Percentiles rank a stretch among this genome's conserved stretches.
phyloP scores from a whole-genome alignment of 2,329 filamentous ascomycete genomes.

The Scorias spongiosa region DNA sequence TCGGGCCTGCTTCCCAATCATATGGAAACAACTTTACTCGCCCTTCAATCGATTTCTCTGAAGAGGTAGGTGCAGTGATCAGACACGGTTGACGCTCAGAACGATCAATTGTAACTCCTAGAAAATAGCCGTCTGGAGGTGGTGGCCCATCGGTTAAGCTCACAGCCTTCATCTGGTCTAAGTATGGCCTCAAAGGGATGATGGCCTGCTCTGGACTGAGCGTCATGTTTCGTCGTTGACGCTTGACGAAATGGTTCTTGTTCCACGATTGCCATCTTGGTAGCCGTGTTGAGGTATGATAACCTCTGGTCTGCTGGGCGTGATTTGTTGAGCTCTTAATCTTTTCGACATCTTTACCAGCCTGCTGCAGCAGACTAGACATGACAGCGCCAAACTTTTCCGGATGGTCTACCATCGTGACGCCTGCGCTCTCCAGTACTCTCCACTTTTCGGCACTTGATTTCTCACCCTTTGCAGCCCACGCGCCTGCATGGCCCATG shows the following conservation, averaged over 20 bases:
- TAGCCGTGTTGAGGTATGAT: conserved; percentile 22
- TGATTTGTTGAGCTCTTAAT: conserved; percentile 20
- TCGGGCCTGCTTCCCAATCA: conserved; percentile 36
- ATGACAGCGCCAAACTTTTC: conserved; percentile 58
- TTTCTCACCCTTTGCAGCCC: conserved; percentile 50
- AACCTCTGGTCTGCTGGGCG: conserved; percentile 33
- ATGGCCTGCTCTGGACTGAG: conserved; percentile 13
- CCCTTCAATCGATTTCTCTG: conserved; percentile 27
- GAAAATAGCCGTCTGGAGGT: conserved; percentile 24
- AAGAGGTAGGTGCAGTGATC: conserved; percentile 39
- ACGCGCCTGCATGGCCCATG: conserved; percentile 71
- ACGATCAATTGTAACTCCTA: conserved; percentile 53
- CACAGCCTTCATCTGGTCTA: conserved; percentile 13
- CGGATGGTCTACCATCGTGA: conserved; percentile 58
- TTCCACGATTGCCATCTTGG: conserved; percentile 6
- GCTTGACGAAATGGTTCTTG: conserved; percentile 8
- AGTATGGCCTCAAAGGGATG: conserved; percentile 14
- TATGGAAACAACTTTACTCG: conserved; percentile 45
- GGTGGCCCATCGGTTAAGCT: conserved; percentile 11
- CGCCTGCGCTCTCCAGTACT: conserved; percentile 50
- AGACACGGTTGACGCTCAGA: conserved; percentile 47
- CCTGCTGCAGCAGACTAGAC: conserved; percentile 41
- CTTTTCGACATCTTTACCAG: conserved; percentile 25
- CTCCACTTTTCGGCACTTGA: conserved; percentile 50
- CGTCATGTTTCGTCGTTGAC: conserved; percentile 12